Conservation (phyloP, 2,329 filamentous ascomycete species). For the Fusarium subtropicale region DNA sequence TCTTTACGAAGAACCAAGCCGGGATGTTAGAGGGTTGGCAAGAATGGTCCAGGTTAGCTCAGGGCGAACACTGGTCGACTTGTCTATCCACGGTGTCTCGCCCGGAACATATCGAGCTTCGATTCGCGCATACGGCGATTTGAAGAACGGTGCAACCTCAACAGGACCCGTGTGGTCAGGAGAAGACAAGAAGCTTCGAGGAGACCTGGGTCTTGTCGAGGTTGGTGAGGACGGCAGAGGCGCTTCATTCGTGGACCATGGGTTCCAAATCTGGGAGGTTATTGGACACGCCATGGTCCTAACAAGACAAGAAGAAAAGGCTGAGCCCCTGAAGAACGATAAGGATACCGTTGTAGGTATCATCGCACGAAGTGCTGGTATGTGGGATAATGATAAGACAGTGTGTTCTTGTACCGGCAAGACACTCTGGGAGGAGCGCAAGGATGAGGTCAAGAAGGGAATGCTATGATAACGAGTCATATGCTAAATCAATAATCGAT, state of each 20-base stretch:
- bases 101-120: conserved; percentile 86
- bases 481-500: conserved; percentile 16
- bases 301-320: conserved; percentile 69
- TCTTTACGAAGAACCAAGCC: conserved; percentile 54
- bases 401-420: conserved; percentile 98
- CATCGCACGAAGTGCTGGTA: conserved; percentile 93
- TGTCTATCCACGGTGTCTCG: conserved; percentile 84
- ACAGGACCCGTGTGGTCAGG: conserved; percentile 85
- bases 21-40: conserved; percentile 83
- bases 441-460: conserved; percentile 87
- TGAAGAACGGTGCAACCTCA: conserved; percentile 83
- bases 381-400: conserved; percentile 99
- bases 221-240: conserved; percentile 82
- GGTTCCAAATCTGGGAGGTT: conserved; percentile 93
- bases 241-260: conserved; percentile 81
- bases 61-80: conserved; percentile 83
- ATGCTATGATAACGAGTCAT: conserved; percentile 74
- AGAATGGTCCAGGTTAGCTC: conserved; percentile 93
- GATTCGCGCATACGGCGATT: conserved; percentile 87
- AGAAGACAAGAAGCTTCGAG: conserved; percentile 59
- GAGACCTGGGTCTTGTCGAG: conserved; percentile 77
- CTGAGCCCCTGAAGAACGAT: conserved; percentile 75
- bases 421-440: conserved; percentile 96
- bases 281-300: conserved; percentile 94
- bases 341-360: conserved; percentile 90